Base-by-base conservation (phyloP, 1,284 basidiomycete genomes). In the Lignosus rhinocerotis region DNA sequence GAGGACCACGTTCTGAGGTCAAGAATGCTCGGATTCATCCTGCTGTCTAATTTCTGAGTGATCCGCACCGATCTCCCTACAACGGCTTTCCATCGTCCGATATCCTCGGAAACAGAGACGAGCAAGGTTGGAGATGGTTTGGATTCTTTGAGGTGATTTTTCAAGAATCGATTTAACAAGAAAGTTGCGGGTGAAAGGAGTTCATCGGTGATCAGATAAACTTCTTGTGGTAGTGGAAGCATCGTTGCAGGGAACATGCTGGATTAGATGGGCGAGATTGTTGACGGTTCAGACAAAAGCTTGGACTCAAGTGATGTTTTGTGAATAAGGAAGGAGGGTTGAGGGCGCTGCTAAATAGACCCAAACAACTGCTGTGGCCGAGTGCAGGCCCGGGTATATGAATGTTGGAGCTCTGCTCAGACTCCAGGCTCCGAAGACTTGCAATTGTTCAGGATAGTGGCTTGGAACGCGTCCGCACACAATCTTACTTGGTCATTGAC, bases 111-210 rank as follows among this genome's bases (percentile, higher is more conserved):
- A 11, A 85, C 76, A 10, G 85, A 84, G 9, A 90, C 69, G 5
- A 91, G 69, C 41, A 87, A 69, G 60, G 73, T 75, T 57, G 70
- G 71, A 7, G 76, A 61, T 7, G 66, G 61, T 52, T 72, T 70
- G 3, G 72, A 62, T 46, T 76, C 73, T 70, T 86, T 90, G 36
- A 88, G 70, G 59, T 85, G 80, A 2, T 76, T 63, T 19, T 76
- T 67, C 4, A 90, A 62, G 42, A 75, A 72, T 19, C 75, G 76
- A 60, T 87, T 82, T 0, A 92, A 73, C 14, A 87, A 63, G 64
- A 90, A 91, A 60, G 88, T 85, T 9, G 83, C 85, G 4, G 88
- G 85, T 0, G 89, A 80, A 1, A 78, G 73, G 0, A 90, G 73
- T 57, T 87, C 80, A 67, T 92, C 89, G 3, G 87, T 87, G 11